Percentiles rank a stretch among this genome's conserved stretches.
These are phyloP conservation scores for Mycosarcoma mackinlayi DNA, from an alignment of 1,284 basidiomycete genomes.

Conservation along the genomic window DNA sequence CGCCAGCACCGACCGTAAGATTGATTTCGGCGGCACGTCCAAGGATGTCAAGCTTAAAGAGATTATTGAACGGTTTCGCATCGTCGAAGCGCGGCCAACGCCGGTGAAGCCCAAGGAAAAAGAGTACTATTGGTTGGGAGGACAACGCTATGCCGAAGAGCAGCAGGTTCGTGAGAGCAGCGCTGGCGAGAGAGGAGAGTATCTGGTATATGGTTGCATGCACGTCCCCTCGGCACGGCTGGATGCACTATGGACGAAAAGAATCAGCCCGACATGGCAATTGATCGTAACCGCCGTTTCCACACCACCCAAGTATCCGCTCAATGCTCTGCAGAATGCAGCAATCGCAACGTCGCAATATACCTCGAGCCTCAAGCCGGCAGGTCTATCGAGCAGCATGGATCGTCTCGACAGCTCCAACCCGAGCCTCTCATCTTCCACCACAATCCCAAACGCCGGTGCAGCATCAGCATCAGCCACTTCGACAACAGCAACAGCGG, in stretches of 20 bases:
- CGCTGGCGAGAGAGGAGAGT: constrained; percentile 73
- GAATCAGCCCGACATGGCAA: constrained; percentile 73
- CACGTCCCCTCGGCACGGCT: constrained; percentile 88
- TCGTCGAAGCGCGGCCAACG: constrained; percentile 81
- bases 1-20: constrained; percentile 72
- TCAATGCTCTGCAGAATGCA: constrained; percentile 35
- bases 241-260: constrained; percentile 87
- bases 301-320: constrained; percentile 56
- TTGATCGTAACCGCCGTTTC: constrained; percentile 63
- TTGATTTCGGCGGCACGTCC: constrained; percentile 39
- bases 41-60: constrained; percentile 82
- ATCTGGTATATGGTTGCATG: constrained; percentile 89
- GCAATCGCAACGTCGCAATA: constrained; percentile 7
- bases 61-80: constrained; percentile 77
- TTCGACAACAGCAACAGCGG: constrained; percentile 8
- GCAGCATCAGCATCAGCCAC: not conserved
- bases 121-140: constrained; percentile 56
- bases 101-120: constrained; percentile 71
- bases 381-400: constrained; percentile 4
- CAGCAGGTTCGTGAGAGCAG: not conserved
- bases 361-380: not conserved
- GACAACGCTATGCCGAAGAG: constrained; percentile 9
- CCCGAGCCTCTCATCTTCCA: constrained; percentile 3
- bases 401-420: constrained; percentile 17
- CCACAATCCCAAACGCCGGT: not conserved